phyloP scores from a whole-genome alignment of 306 rosid species.

The Ormosia emarginata region DNA sequence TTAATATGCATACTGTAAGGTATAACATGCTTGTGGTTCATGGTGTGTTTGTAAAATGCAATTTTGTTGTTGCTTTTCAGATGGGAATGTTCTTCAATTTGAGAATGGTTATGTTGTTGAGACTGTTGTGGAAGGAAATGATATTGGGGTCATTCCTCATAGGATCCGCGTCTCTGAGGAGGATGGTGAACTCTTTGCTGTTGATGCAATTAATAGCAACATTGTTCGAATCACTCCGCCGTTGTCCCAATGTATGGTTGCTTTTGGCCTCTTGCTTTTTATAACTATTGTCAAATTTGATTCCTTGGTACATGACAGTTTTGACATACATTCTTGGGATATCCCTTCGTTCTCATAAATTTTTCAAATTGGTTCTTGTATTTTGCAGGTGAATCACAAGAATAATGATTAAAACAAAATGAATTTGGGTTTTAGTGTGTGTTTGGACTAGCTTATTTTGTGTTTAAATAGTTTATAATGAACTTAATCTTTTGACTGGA shows the following conservation, averaged over 20 bases:
- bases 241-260: slow-evolving; percentile 74
- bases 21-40: neutral
- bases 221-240: slow-evolving; percentile 83
- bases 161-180: slow-evolving; percentile 77
- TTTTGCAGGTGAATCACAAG: neutral
- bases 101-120: slow-evolving; percentile 97
- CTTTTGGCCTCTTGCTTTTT: neutral
- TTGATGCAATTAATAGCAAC: slow-evolving; percentile 84
- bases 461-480: no score
- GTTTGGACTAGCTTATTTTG: no score
- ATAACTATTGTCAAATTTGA: neutral
- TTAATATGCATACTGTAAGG: neutral
- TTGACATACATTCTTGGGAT: neutral
- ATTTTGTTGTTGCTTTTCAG: slow-evolving; percentile 41
- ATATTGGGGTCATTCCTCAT: slow-evolving; percentile 82
- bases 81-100: slow-evolving; percentile 82
- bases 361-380: neutral
- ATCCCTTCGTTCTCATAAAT: neutral
- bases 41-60: neutral
- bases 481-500: neutral
- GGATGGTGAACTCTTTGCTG: slow-evolving; percentile 89
- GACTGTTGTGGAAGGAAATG: slow-evolving; percentile 87
- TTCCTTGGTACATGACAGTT: neutral
- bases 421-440: neutral
- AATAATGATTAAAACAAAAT: neutral